Evolutionary conservation across 495 filamentous ascomycete species (phyloP), one percentile per base, ranked within the genome.

Genomic region (Penicillium paxilli): DNA sequence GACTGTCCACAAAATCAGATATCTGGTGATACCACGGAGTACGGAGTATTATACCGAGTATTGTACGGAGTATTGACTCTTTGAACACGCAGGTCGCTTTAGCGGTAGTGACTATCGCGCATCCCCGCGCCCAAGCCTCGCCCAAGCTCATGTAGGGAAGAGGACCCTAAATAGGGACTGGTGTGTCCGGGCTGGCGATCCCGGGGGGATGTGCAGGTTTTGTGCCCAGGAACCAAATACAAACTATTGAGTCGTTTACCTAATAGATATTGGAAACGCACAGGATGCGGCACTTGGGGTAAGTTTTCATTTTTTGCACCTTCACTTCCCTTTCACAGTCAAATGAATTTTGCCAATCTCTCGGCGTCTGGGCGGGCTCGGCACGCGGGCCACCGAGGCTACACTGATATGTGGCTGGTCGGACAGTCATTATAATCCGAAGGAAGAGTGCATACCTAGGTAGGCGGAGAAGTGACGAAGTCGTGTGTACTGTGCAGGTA

Each of bases 301-400:
- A 30, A 35, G 5, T 38, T 45, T 49, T 46, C 52, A 19, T 47
- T 57, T 44, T 57, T 51, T 22, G 1, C 40, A 19, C 40, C 21
- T 5, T 9, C 20, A 7, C 40, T 23, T 42, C 40, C 10, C 19
- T 22, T 42, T 42, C 14, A 7, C 28, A 46, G 20, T 41, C 32
- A 44, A 50, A 52, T 14, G 46, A 47, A 58, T 47, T 48, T 55
- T 68, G 69, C 65, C 69, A 70, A 68, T 61, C 58, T 66, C 69
- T 70, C 49, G 67, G 69, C 69, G 59, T 24, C 63, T 66, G 58
- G 63, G 62, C 69, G 60, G 49, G 60, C 60, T 67, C 52, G 61
- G 51, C 62, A 55, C 40, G n/a, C n/a, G 40, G 40, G 20, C 45
- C 46, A 20, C 47, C 47, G 26, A 38, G 30, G 32, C 12, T 33